phyloP scores from a whole-genome alignment of 352 stramenopile genomes.

The Aphanomyces euteiches region DNA sequence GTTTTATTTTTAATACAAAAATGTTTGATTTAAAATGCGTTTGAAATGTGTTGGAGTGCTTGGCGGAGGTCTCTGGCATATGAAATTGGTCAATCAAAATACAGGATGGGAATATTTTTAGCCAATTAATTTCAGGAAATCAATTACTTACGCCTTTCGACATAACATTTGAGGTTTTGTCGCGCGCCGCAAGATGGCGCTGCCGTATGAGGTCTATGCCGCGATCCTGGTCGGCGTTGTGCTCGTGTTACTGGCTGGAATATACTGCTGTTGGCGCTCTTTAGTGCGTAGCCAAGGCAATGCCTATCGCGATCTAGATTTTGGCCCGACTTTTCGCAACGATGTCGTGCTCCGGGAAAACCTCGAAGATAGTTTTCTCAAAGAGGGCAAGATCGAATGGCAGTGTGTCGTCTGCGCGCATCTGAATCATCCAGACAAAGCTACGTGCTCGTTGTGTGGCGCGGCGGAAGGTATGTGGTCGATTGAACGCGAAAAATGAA shows the following conservation, averaged over 20 bases:
- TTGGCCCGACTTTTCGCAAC: slow-evolving; percentile 31
- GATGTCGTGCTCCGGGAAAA: slow-evolving; percentile 56
- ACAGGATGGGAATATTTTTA: neutral
- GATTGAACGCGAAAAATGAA: slow-evolving; percentile 34
- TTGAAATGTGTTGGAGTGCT: no score
- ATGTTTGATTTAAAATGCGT: neutral
- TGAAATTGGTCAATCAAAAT: neutral
- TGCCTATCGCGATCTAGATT: neutral
- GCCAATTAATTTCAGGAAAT: neutral
- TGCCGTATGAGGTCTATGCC: neutral
- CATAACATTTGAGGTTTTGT: neutral
- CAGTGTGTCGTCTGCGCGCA: slow-evolving; percentile 71
- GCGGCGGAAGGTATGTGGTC: slow-evolving; percentile 45
- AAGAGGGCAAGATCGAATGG: slow-evolving; percentile 59
- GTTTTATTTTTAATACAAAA: neutral
- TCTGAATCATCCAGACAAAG: slow-evolving; percentile 67
- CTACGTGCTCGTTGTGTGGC: slow-evolving; percentile 57
- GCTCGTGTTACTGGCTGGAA: neutral
- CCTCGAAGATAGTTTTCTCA: slow-evolving; percentile 59
- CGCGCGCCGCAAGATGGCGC: neutral
- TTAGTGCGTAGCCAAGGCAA: neutral
- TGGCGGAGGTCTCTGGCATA: no score
- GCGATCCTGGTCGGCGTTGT: neutral
- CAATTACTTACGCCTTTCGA: slow-evolving; percentile 1
- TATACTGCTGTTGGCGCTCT: neutral